Base-by-base conservation (phyloP, 2,329 filamentous ascomycete species). In the Trichocomaceae sp. region DNA sequence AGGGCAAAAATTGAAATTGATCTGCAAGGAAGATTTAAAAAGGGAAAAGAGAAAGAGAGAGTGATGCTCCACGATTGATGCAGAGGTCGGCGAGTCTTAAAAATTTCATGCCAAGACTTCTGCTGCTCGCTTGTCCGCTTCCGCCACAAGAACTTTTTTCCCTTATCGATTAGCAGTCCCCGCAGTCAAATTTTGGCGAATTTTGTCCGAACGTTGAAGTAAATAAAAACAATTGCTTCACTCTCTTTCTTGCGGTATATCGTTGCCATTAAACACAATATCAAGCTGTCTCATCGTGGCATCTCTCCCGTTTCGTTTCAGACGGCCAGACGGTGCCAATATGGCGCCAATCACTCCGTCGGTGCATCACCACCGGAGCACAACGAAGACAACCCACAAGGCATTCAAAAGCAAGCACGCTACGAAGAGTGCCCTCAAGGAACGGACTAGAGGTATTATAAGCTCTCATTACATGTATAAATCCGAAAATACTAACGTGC, bases 381-480 rank as follows among this genome's bases (percentile, higher is more conserved):
- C 91, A 56, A 96, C 91, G 52, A 99, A 97, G 79, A 78, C 83
- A 65, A 76, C 81, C 61, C 85, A 96, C 75, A 99, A 99, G 78
- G 72, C 86, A 23, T 99, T 91, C 80, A 99, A 99, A 75, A 90
- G 89, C 56, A 85, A 85, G 69, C 91, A 96, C 77, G 83, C 91
- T 41, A 90, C 88, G 59, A 97, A 97, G 73, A 85, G 88, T 66
- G 83, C 89, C 56, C 73, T 96, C 67, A 90, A 93, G 69, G 89
- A 96, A 61, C 79, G 84, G 61, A 81, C 84, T 57, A 97, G 97
- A 79, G 91, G 89, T 90, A 64, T 39, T 23, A 26, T 5, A 46
- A 12, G 6, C 23, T 22, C 2, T 23, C 5, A 2, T 31, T 26
- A 10, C 19, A 23, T 3, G 6, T 10, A 20, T 4, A 15, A 20